Evolutionary conservation across 208 protist species (phyloP), one percentile per base, ranked within the genome.

Genomic region (Wallacemonas sp.): DNA sequence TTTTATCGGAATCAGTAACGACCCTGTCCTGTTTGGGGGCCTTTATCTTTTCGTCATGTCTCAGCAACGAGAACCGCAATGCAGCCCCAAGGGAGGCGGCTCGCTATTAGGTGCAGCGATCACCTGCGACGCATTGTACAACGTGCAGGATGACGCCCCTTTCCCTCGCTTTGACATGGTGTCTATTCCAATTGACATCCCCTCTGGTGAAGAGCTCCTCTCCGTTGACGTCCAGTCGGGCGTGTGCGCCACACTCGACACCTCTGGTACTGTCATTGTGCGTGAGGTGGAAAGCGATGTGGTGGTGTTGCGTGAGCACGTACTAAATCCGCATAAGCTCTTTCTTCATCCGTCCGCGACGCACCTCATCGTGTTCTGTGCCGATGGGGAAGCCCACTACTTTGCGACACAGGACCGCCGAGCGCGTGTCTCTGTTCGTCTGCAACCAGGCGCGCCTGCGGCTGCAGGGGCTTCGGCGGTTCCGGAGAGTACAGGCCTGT

Each of bases 311-410:
- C 67, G 64, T 0, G 62, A 63, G 0, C 27, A 58, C 2, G 66
- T 92, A 11, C 61, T 70, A 27, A 92, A 95, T 63, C 86, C 89
- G 11, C 61, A 91, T 63, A 62, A 67, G 6, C 74, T 95, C 11
- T 92, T 95, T 68, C 56, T 95, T 12, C 77, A 93, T 68, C 86
- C 89, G 0, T 71, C 41, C 0, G 89, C 84, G 12, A 31, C 45
- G n/a, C 73, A 87, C 38, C 46, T 84, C 46, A 47, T 90, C 30
- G 78, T 78, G 0, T 70, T 80, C 8, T 66, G 77, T 1, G 64
- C 56, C 11, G 86, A 95, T 68, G 89, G 89, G 12, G 76, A 89
- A 46, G 45, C 93, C 28, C 66, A 79, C 61, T 80, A 82, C 42
- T 91, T 76, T 46, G 60, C 70, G 38, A 51, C 66, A 24, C 66